Evolutionary conservation across 768 basidiomycete genomes (phyloP).

Genomic region (Piloderma croceum): DNA sequence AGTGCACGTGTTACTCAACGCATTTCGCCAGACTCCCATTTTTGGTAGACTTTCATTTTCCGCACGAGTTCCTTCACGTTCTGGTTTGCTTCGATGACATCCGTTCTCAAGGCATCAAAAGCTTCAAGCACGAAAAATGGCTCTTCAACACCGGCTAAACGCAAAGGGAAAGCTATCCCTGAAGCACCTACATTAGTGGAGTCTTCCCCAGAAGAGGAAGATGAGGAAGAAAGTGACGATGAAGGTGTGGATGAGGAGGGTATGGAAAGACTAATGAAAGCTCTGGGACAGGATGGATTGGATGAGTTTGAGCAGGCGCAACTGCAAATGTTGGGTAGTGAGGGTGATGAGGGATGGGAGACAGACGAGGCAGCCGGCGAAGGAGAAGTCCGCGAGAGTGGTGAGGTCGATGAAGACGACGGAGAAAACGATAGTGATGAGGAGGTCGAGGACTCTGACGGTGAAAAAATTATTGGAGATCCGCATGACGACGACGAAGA

Average conservation of each 20-base stretch:
- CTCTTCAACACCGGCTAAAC: background rate
- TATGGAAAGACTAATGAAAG: slow-evolving; percentile 50
- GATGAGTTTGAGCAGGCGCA: slow-evolving; percentile 61
- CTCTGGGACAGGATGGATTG: slow-evolving; percentile 59
- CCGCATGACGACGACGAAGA: slow-evolving; percentile 26
- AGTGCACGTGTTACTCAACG: too few relatives aligned
- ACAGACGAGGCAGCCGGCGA: slow-evolving; percentile 25
- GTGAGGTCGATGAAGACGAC: slow-evolving; percentile 20
- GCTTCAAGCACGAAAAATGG: too few relatives aligned
- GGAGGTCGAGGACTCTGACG: slow-evolving; percentile 26
- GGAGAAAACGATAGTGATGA: slow-evolving; percentile 23
- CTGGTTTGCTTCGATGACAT: too few relatives aligned
- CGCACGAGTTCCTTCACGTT: too few relatives aligned
- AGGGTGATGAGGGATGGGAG: slow-evolving; percentile 18
- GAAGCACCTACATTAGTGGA: background rate
- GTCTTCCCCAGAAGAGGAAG: slow-evolving; percentile 13
- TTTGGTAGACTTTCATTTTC: too few relatives aligned
- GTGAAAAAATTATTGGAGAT: slow-evolving; percentile 11
- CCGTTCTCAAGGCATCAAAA: background rate
- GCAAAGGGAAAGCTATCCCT: background rate
- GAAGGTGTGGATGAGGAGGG: slow-evolving; percentile 52
- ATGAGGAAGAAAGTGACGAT: slow-evolving; percentile 26
- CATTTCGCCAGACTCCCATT: too few relatives aligned
- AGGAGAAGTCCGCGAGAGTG: slow-evolving; percentile 19
- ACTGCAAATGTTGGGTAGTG: slow-evolving; percentile 38